Evolutionary conservation across 2,329 filamentous ascomycete species (phyloP).

Genomic region (Fusarium goolgardi): DNA sequence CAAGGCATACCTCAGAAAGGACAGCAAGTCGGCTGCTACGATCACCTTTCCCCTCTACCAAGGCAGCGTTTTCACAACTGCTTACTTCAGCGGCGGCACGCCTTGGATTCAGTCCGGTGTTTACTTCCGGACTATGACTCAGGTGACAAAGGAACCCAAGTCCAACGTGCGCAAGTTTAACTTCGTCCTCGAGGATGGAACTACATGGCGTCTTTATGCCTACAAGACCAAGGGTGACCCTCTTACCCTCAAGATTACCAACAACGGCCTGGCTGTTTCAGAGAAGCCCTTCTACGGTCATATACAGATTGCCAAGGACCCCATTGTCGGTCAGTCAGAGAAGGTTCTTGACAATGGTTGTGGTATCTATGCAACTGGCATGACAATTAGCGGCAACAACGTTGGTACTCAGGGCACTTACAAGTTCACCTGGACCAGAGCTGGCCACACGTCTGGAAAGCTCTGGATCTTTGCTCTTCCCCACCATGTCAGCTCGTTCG

Average conservation of each 20-base stretch:
- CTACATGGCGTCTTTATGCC: slow-evolving; percentile 84
- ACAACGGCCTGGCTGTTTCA: slow-evolving; percentile 73
- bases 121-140: slow-evolving; percentile 76
- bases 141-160: slow-evolving; percentile 66
- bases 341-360: slow-evolving; percentile 78
- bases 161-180: slow-evolving; percentile 80
- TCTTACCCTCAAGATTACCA: slow-evolving; percentile 75
- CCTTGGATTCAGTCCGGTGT: slow-evolving; percentile 81
- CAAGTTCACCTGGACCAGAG: slow-evolving; percentile 77
- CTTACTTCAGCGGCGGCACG: slow-evolving; percentile 74
- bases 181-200: slow-evolving; percentile 76
- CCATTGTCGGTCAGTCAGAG: slow-evolving; percentile 67
- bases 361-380: slow-evolving; percentile 77
- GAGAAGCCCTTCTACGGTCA: slow-evolving; percentile 77
- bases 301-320: slow-evolving; percentile 86
- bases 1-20: slow-evolving; percentile 74
- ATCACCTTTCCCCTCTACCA: slow-evolving; percentile 87
- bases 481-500: slow-evolving; percentile 84
- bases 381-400: slow-evolving; percentile 72
- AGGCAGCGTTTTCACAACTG: slow-evolving; percentile 90
- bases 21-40: slow-evolving; percentile 63
- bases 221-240: slow-evolving; percentile 68
- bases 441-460: slow-evolving; percentile 68
- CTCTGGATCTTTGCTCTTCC: slow-evolving; percentile 89
- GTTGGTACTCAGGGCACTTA: slow-evolving; percentile 74